Conservation (phyloP, 2,329 filamentous ascomycete genomes). For the Tolypocladium paradoxum region DNA sequence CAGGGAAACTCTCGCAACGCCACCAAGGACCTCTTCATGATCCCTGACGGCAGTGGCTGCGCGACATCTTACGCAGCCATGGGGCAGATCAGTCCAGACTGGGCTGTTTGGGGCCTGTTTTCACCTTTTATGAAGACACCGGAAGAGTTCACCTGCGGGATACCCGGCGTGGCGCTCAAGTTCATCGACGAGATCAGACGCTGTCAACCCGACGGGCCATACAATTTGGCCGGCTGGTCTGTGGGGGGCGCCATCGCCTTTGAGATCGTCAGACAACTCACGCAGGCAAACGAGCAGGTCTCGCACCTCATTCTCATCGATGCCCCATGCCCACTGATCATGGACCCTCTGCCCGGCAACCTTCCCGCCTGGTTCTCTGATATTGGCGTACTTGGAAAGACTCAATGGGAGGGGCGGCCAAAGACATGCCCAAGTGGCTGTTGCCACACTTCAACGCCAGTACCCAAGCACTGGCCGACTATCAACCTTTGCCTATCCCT, state of each 20-base stretch:
- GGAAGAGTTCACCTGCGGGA: background rate
- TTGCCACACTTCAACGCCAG: background rate
- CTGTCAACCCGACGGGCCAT: background rate
- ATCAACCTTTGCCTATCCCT: background rate
- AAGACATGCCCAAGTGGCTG: background rate
- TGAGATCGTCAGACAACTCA: background rate
- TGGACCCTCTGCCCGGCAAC: background rate
- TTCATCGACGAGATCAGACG: background rate
- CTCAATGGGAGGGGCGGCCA: background rate
- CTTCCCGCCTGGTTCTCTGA: background rate
- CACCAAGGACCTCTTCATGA: background rate
- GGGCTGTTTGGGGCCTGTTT: background rate
- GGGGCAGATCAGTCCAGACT: background rate
- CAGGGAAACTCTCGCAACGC: background rate
- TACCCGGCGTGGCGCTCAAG: background rate
- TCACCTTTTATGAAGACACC: background rate
- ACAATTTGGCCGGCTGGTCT: background rate
- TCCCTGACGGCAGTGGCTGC: background rate
- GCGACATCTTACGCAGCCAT: background rate
- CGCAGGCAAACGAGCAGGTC: background rate
- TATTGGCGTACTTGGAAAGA: background rate
- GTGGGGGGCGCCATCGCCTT: background rate
- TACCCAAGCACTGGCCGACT: background rate
- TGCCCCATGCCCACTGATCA: background rate
- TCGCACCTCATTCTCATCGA: background rate